These are phyloP conservation scores for Neoboletus magnificus DNA, from an alignment of 768 basidiomycete genomes.

Conservation along the genomic window DNA sequence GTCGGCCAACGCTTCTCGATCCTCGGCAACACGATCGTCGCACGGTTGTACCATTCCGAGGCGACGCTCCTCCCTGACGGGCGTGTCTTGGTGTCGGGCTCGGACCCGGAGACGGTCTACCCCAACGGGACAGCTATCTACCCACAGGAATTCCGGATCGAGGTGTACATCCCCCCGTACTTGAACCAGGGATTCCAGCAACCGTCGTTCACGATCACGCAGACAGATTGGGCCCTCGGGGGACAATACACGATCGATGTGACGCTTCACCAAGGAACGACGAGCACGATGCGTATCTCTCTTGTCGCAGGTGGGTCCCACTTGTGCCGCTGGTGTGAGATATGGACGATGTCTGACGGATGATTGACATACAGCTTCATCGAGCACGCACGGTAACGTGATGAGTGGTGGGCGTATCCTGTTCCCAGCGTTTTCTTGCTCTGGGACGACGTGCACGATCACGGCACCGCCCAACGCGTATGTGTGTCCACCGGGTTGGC, in stretches of 20 bases:
- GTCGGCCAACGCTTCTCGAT: slow-evolving; percentile 62
- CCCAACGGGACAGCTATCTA: slow-evolving; percentile 40
- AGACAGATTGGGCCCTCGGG: slow-evolving; percentile 62
- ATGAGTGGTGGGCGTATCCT: slow-evolving; percentile 67
- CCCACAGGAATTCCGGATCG: slow-evolving; percentile 74
- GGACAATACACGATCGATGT: slow-evolving; percentile 52
- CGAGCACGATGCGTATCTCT: slow-evolving; percentile 52
- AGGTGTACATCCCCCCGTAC: slow-evolving; percentile 90
- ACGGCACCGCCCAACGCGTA: slow-evolving; percentile 68
- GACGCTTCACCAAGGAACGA: slow-evolving; percentile 39
- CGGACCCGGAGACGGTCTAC: slow-evolving; percentile 58
- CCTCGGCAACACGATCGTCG: slow-evolving; percentile 63
- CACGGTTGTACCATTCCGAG: slow-evolving; percentile 77
- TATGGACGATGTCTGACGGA: neutral
- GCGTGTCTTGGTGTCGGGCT: slow-evolving; percentile 72
- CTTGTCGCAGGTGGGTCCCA: slow-evolving; percentile 57
- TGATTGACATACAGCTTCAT: slow-evolving; percentile 44
- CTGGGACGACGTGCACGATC: slow-evolving; percentile 72
- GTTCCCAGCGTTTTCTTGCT: slow-evolving; percentile 69
- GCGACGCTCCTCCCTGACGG: slow-evolving; percentile 74
- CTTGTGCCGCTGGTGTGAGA: neutral
- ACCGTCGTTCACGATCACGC: slow-evolving; percentile 56
- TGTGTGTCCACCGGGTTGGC: slow-evolving; percentile 74
- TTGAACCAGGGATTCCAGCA: slow-evolving; percentile 58
- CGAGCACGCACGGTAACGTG: slow-evolving; percentile 74